Conservation (phyloP, 805 yeast genomes). For the Pichia sporocuriosa region DNA sequence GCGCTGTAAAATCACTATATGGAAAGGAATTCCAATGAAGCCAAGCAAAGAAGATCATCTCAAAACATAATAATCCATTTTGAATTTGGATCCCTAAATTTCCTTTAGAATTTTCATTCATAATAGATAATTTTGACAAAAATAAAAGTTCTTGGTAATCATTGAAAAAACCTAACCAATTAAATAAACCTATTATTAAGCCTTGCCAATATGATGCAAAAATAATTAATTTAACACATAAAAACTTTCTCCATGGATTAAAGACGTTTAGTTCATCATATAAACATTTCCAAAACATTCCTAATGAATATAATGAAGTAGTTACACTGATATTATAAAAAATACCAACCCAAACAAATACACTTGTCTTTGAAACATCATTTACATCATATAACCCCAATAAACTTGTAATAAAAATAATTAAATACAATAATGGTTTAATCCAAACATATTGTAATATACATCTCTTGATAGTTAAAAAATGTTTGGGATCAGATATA, state of each 20-base stretch:
- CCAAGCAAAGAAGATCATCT: constrained; percentile 76
- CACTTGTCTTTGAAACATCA: constrained; percentile 39
- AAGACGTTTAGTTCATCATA: constrained; percentile 68
- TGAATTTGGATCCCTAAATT: constrained; percentile 54
- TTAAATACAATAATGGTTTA: constrained; percentile 71
- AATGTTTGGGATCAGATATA: constrained; percentile 78
- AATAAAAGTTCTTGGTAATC: constrained; percentile 17
- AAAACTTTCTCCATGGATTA: constrained; percentile 86
- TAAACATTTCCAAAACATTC: constrained; percentile 90
- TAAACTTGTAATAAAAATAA: constrained; percentile 41
- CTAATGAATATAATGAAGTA: constrained; percentile 74
- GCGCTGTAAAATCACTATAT: constrained; percentile 59
- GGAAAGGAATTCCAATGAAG: constrained; percentile 88
- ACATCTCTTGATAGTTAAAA: constrained; percentile 72
- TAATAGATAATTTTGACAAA: too few relatives aligned
- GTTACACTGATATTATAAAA: constrained; percentile 77
- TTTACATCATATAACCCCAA: constrained; percentile 46
- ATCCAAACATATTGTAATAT: constrained; percentile 93
- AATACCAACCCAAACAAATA: constrained; percentile 59
- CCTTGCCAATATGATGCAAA: constrained; percentile 99
- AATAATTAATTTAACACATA: constrained; percentile 87
- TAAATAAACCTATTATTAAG: constrained; percentile 46
- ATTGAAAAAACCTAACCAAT: constrained; percentile 39
- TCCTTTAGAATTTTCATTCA: constrained; percentile 27
- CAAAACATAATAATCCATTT: constrained; percentile 74